Evolutionary conservation across 2,329 filamentous ascomycete species (phyloP).

Genomic region (Fusarium graminum): DNA sequence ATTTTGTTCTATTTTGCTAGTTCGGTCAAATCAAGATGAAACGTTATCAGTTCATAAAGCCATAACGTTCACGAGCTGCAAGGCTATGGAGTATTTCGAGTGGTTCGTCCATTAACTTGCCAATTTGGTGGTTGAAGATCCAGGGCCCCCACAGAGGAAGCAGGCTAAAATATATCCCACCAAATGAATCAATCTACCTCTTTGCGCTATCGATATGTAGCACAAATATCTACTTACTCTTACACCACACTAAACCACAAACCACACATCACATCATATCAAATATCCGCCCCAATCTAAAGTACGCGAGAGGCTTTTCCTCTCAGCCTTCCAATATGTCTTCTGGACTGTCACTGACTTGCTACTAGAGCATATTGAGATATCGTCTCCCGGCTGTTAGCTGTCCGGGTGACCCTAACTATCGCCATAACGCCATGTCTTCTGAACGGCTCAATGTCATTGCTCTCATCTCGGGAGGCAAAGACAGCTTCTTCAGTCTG

Average conservation of each 20-base stretch:
- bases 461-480: slow-evolving; percentile 93
- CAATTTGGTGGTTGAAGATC: slow-evolving; percentile 14
- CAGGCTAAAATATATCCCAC: slow-evolving; percentile 32
- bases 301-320: slow-evolving; percentile 14
- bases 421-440: slow-evolving; percentile 53
- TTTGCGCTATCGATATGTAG: slow-evolving; percentile 23
- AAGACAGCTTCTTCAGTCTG: slow-evolving; percentile 95
- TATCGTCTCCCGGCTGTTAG: slow-evolving; percentile 22
- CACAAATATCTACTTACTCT: not conserved
- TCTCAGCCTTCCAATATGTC: slow-evolving; percentile 9
- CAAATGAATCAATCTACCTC: slow-evolving; percentile 28
- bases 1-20: slow-evolving; percentile 11
- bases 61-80: not conserved
- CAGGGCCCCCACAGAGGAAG: slow-evolving; percentile 29
- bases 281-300: slow-evolving; percentile 36
- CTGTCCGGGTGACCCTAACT: slow-evolving; percentile 6
- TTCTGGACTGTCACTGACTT: slow-evolving; percentile 29
- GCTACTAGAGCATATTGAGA: slow-evolving; percentile 4
- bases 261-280: slow-evolving; percentile 22
- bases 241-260: slow-evolving; percentile 21
- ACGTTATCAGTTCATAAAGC: slow-evolving; percentile 5
- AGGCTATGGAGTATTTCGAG: not conserved
- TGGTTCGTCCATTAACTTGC: not conserved
- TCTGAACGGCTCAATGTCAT: slow-evolving; percentile 78
- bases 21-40: slow-evolving; percentile 22